A percentile compares a stretch with the other conserved stretches of the same genome.
phyloP scores from a whole-genome alignment of 148 eudicot species.

The Spergularia marina region DNA sequence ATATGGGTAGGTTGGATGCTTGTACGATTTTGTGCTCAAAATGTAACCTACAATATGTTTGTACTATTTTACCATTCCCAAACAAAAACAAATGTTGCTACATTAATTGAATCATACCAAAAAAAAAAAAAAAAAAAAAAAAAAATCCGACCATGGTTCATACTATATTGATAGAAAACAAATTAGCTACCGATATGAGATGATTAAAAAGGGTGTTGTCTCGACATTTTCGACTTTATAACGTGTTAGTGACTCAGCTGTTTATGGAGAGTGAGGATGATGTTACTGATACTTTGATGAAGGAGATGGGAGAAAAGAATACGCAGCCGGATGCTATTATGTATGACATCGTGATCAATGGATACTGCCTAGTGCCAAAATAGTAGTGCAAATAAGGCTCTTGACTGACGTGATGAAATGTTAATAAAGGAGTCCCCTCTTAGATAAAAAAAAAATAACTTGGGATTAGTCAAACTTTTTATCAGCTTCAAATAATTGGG shows the following conservation, averaged over 20 bases:
- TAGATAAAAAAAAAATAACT: no score
- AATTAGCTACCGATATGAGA: conserved; percentile 51
- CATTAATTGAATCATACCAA: no score
- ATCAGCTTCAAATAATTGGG: no score
- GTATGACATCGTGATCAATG: conserved; percentile 66
- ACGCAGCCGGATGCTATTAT: conserved; percentile 50
- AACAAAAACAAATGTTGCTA: no score
- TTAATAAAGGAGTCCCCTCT: conserved; percentile 42
- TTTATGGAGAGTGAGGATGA: conserved; percentile 51
- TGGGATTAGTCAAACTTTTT: no score
- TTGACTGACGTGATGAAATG: conserved; percentile 61
- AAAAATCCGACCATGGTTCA: no score
- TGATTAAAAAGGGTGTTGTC: conserved; percentile 43
- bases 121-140: no score
- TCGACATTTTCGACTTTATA: conserved; percentile 69
- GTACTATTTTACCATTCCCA: no score
- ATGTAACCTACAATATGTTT: no score
- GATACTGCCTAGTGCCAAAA: conserved; percentile 59
- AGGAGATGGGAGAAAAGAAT: conserved; percentile 57
- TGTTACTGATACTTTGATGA: conserved; percentile 48
- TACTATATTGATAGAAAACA: no score
- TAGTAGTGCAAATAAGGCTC: conserved; percentile 53
- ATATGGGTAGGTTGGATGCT: no score
- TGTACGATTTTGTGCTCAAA: no score
- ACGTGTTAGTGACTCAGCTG: conserved; percentile 53